A percentile compares a stretch with the other conserved stretches of the same genome.
Evolutionary conservation across 495 filamentous ascomycete species (phyloP).

Genomic region (Neurospora hispaniola): DNA sequence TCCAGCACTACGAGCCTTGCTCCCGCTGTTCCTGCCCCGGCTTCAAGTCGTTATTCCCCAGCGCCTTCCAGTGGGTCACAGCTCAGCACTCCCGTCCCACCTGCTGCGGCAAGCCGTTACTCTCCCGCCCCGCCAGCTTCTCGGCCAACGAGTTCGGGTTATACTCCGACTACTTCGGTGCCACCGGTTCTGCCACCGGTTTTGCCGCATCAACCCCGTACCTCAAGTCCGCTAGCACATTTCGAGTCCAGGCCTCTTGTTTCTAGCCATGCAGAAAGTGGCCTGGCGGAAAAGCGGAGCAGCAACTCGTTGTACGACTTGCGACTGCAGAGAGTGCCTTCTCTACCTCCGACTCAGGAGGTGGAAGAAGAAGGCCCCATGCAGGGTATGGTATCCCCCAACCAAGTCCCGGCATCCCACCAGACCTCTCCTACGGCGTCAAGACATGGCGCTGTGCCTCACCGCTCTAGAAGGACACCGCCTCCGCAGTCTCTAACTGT

Average conservation of each 20-base stretch:
- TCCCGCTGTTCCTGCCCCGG: constrained; percentile 31
- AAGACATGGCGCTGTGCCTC: constrained; percentile 21
- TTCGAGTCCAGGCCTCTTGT: constrained; percentile 31
- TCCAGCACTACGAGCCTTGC: constrained; percentile 28
- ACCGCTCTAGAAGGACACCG: constrained; percentile 27
- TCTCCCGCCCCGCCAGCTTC: constrained; percentile 39
- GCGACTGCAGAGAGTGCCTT: constrained; percentile 32
- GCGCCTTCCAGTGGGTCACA: constrained; percentile 37
- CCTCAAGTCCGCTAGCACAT: constrained; percentile 75
- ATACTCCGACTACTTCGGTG: constrained; percentile 26
- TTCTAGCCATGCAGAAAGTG: constrained; percentile 20
- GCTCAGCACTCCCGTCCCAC: constrained; percentile 23
- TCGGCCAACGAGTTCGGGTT: constrained; percentile 27
- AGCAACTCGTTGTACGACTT: constrained; percentile 38
- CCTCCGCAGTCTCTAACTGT: constrained; percentile 31
- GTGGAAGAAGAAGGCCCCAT: constrained; percentile 35
- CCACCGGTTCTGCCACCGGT: constrained; percentile 45
- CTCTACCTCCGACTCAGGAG: constrained; percentile 42
- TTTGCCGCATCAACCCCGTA: constrained; percentile 69
- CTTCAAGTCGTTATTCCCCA: constrained; percentile 48
- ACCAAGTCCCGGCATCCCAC: constrained; percentile 5
- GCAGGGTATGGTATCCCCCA: constrained; percentile 14
- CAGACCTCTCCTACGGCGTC: constrained; percentile 20
- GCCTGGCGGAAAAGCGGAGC: constrained; percentile 31
- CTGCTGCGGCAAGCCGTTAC: constrained; percentile 37